Base-by-base conservation (phyloP, 441 rosid species). In the Melastoma candidum region DNA sequence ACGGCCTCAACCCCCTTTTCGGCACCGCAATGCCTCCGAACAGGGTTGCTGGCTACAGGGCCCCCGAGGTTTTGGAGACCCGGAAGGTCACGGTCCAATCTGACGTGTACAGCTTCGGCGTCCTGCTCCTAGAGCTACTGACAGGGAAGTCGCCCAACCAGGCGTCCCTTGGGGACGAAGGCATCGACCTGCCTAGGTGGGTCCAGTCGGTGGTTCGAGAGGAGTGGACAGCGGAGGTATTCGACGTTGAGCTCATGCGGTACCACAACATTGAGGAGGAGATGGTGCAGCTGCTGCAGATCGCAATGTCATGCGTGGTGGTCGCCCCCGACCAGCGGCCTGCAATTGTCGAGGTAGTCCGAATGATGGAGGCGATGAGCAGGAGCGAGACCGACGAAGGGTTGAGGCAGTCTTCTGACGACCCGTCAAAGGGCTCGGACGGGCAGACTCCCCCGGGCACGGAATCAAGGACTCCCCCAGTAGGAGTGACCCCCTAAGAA, bases 211-310 rank as follows among this genome's bases (percentile, higher is more conserved):
- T 90, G 44, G 98, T 90, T 1, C 64, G 96, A 1, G 98, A 90
- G 66, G 98, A 88, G 59, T 92, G 98, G 98, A 92, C 98, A 5
- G 96, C 98, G 0, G 98, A 85, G 74, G 98, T 92, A 0, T 92
- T 92, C 22, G 98, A 92, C 0, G 90, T 82, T 50, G 98, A 92
- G 77, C 63, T 92, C 11, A 82, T 85, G 94, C 71, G 95, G 58
- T 78, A 83, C 51, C 87, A 82, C 47, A 85, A 81, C 79, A 84
- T 88, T 0, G 98, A 92, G 63, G 98, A 92, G 63, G 96, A 92
- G 72, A 92, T 92, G 98, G 98, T 92, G 46, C 98, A 88, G 74
- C 67, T 92, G 63, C 74, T 92, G 51, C 98, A 92, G 55, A 82
- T 88, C 3, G 98, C 98, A 1, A 92, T 92, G 96, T 68, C 83